Evolutionary conservation across 2,329 filamentous ascomycete species (phyloP).

Genomic region (Fusarium beomiforme): DNA sequence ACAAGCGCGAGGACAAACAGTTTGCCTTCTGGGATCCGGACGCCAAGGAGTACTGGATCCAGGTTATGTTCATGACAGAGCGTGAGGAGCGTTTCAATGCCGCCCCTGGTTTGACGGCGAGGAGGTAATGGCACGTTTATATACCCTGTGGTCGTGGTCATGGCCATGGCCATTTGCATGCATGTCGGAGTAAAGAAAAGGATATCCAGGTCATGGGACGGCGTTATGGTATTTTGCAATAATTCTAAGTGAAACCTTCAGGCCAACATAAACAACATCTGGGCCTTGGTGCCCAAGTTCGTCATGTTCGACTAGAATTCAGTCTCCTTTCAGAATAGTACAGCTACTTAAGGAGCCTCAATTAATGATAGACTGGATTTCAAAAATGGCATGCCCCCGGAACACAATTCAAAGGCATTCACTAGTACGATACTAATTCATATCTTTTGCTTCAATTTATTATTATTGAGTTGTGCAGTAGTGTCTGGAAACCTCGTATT

Average conservation of each 20-base stretch:
- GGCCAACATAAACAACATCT: not conserved
- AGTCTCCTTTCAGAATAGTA: not conserved
- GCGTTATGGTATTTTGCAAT: constrained; percentile 26
- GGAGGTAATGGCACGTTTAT: constrained; percentile 48
- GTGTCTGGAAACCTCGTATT: constrained; percentile 33
- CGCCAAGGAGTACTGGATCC: constrained; percentile 96
- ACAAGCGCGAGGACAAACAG: constrained; percentile 86
- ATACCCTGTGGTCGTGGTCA: not conserved
- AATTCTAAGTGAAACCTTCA: not conserved
- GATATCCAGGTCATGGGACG: constrained; percentile 19
- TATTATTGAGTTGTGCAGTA: constrained; percentile 32
- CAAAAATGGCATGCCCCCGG: not conserved
- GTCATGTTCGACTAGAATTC: not conserved
- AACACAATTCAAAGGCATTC: not conserved
- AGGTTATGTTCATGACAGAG: constrained; percentile 98
- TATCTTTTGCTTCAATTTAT: not conserved
- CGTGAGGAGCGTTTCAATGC: constrained; percentile 87
- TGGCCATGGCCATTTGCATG: not conserved
- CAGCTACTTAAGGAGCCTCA: not conserved
- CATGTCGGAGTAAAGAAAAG: constrained; percentile 21
- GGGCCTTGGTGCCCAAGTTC: not conserved
- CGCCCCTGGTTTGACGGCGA: constrained; percentile 67
- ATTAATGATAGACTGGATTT: not conserved
- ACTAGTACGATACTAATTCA: not conserved
- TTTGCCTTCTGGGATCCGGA: constrained; percentile 97